phyloP scores from a whole-genome alignment of 225 moss, liverwort and hornwort genomes.

The Pseudisothecium myosuroides region DNA sequence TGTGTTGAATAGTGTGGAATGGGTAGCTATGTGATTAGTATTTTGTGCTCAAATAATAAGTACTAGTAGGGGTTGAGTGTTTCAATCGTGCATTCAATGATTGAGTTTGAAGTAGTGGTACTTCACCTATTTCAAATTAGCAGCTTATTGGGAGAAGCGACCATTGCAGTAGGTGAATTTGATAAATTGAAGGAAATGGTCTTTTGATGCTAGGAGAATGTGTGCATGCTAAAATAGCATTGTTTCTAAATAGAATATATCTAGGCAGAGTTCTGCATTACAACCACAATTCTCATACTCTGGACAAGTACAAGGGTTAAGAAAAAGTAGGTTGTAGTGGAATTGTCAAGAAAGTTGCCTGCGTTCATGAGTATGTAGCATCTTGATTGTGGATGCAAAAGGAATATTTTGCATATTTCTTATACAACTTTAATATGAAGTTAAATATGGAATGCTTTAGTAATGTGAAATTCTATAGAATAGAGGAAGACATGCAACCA shows the following conservation, averaged over 20 bases:
- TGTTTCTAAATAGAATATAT: neutral
- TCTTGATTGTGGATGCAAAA: neutral
- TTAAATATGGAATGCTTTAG: fast-evolving
- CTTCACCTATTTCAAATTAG: neutral
- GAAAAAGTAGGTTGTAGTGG: neutral
- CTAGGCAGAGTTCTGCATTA: fast-evolving
- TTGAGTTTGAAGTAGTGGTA: fast-evolving
- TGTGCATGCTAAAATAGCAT: neutral
- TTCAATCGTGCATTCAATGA: fast-evolving
- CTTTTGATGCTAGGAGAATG: neutral
- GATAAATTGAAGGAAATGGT: neutral
- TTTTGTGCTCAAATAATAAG: fast-evolving
- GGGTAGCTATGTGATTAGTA: fast-evolving
- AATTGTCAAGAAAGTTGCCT: fast-evolving
- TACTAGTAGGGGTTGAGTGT: fast-evolving
- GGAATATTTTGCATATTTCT: neutral
- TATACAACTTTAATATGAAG: fast-evolving
- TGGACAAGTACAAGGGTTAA: neutral
- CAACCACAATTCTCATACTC: fast-evolving
- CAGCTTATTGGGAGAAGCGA: fast-evolving
- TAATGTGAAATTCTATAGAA: fast-evolving
- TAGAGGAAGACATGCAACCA: fast-evolving
- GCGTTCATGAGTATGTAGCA: fast-evolving
- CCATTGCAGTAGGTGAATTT: neutral
- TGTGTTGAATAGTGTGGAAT: fast-evolving